These are phyloP conservation scores for Anthoceros angustus DNA, from an alignment of 225 moss, liverwort and hornwort genomes.

Conservation along the genomic window DNA sequence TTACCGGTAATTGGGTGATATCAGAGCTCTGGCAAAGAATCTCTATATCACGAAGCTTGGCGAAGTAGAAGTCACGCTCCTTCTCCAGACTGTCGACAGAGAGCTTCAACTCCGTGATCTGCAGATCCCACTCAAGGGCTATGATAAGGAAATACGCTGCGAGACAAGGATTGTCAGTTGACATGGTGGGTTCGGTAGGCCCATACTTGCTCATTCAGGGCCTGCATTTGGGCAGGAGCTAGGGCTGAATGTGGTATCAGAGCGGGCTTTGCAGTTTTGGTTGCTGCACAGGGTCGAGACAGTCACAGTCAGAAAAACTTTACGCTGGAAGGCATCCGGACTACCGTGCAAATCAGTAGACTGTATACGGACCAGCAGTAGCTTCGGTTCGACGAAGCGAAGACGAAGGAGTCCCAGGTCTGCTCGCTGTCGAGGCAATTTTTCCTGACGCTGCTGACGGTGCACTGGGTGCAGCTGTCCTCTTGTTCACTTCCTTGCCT, in stretches of 20 bases:
- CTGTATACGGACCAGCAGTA: neutral
- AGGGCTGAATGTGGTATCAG: constrained; percentile 17
- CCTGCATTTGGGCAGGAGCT: constrained; percentile 52
- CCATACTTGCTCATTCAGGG: constrained; percentile 52
- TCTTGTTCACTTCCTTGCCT: constrained; percentile 80
- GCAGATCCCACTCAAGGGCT: neutral
- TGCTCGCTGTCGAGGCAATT: neutral
- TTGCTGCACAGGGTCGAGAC: constrained; percentile 11
- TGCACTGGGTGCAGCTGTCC: constrained; percentile 18
- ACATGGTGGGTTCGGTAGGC: neutral
- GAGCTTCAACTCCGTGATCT: constrained; percentile 90
- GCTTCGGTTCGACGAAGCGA: neutral
- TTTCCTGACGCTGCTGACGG: neutral
- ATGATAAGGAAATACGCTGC: neutral
- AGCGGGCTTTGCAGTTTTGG: constrained; percentile 23
- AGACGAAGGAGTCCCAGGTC: neutral
- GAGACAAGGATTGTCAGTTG: neutral
- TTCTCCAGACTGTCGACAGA: constrained; percentile 97
- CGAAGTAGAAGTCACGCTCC: constrained; percentile 97
- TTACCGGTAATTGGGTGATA: constrained; percentile 66
- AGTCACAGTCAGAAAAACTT: neutral
- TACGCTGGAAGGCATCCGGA: neutral
- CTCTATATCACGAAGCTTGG: constrained; percentile 97
- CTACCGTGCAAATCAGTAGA: neutral
- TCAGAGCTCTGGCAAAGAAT: constrained; percentile 92